These are phyloP conservation scores for Debaryomycetaceae sp. DNA, from an alignment of 1,139 yeast species.

Conservation along the genomic window DNA sequence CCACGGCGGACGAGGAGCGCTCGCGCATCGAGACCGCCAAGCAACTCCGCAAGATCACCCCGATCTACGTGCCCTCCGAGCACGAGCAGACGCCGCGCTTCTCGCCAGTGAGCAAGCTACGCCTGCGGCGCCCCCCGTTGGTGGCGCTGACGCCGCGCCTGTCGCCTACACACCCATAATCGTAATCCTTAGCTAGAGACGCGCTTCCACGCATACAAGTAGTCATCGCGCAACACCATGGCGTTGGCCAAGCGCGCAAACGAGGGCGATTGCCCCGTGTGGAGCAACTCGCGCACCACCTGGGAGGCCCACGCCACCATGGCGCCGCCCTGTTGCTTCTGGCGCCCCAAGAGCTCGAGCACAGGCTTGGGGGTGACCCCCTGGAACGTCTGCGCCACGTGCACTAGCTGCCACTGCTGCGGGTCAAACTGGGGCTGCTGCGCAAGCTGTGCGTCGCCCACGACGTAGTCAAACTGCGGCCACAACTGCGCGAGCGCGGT, in stretches of 20 bases:
- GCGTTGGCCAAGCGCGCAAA: slow-evolving; percentile 16
- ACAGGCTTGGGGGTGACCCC: slow-evolving; percentile 20
- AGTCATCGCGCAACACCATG: slow-evolving; percentile 22
- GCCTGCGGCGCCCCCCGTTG: neutral
- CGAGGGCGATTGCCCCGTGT: slow-evolving; percentile 13
- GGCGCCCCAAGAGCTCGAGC: slow-evolving; percentile 12
- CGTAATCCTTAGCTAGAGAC: too few relatives aligned
- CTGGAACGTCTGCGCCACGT: slow-evolving; percentile 18
- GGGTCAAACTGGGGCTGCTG: slow-evolving; percentile 12
- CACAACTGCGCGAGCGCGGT: slow-evolving; percentile 37
- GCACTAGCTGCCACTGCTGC: slow-evolving; percentile 25
- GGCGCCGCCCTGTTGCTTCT: slow-evolving; percentile 10
- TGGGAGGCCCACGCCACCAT: slow-evolving; percentile 11
- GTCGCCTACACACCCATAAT: too few relatives aligned
- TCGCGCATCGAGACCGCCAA: slow-evolving; percentile 36
- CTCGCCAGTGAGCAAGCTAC: slow-evolving; percentile 29
- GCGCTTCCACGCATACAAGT: slow-evolving; percentile 29
- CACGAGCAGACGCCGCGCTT: slow-evolving; percentile 25
- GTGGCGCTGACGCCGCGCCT: neutral
- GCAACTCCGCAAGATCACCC: slow-evolving; percentile 31
- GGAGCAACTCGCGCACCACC: slow-evolving; percentile 18
- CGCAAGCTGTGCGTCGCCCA: slow-evolving; percentile 37
- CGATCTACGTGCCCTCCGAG: slow-evolving; percentile 35
- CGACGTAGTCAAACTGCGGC: slow-evolving; percentile 55
- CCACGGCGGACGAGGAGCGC: slow-evolving; percentile 13